Evolutionary conservation across 2,329 filamentous ascomycete genomes (phyloP).

Genomic region (Graphiopsis chlorocephala): DNA sequence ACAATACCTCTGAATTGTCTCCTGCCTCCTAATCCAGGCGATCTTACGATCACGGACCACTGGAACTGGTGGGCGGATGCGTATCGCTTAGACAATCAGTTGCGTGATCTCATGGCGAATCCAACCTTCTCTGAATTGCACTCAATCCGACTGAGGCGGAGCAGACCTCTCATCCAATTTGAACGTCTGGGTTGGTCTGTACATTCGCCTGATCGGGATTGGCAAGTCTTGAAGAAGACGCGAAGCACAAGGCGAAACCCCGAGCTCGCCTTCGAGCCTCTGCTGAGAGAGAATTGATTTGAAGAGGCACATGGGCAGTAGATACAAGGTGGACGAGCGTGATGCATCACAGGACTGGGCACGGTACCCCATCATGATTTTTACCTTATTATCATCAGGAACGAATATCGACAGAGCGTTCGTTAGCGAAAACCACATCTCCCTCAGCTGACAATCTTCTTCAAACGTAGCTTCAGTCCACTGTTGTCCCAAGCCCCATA

Average conservation of each 20-base stretch:
- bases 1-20: background rate
- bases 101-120: background rate
- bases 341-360: background rate
- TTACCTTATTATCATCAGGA: background rate
- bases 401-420: background rate
- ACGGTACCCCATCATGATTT: background rate
- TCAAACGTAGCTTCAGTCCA: slow-evolving; percentile 5
- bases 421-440: background rate
- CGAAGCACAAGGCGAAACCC: background rate
- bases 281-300: background rate
- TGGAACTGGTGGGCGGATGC: background rate
- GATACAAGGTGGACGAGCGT: background rate
- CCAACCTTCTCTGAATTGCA: background rate
- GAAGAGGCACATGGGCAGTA: background rate
- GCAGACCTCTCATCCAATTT: background rate
- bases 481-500: slow-evolving; percentile 7
- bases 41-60: background rate
- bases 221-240: background rate
- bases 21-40: background rate
- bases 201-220: background rate
- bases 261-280: no score
- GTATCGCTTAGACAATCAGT: background rate
- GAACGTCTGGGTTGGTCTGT: background rate
- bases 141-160: background rate
- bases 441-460: background rate